These are phyloP conservation scores for Epichloe gansuensis DNA, from an alignment of 2,329 filamentous ascomycete genomes.

Conservation along the genomic window DNA sequence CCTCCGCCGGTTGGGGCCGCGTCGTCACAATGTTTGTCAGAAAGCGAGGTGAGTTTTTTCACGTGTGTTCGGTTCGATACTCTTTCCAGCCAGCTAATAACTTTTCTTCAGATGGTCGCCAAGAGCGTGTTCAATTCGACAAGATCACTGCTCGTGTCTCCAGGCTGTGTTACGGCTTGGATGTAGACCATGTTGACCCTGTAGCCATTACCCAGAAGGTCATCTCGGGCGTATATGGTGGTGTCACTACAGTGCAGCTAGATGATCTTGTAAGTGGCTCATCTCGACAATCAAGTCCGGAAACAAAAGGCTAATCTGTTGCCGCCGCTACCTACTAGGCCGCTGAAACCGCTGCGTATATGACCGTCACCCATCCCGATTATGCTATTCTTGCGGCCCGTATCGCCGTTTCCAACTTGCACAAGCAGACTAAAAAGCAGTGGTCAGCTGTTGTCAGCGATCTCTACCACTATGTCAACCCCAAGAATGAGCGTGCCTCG, in stretches of 20 bases:
- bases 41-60: constrained; percentile 42
- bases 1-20: constrained; percentile 10
- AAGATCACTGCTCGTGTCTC: constrained; percentile 99
- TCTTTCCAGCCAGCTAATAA: constrained; percentile 14
- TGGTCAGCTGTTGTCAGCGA: constrained; percentile 93
- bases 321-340: constrained; percentile 42
- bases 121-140: constrained; percentile 99
- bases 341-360: constrained; percentile 97
- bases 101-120: constrained; percentile 71
- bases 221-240: constrained; percentile 97
- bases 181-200: constrained; percentile 88
- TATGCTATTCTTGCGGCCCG: constrained; percentile 97
- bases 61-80: not conserved
- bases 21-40: constrained; percentile 44
- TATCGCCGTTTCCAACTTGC: constrained; percentile 97
- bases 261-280: constrained; percentile 76
- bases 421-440: constrained; percentile 99
- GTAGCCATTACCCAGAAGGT: constrained; percentile 98
- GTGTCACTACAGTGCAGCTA: constrained; percentile 89
- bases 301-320: not conserved
- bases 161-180: constrained; percentile 91
- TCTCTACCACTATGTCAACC: constrained; percentile 91
- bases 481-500: constrained; percentile 68
- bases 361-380: constrained; percentile 98
- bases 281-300: not conserved